Percentiles rank a stretch among this genome's conserved stretches.
These are phyloP conservation scores for Apiospora pterosperma DNA, from an alignment of 2,329 filamentous ascomycete species.

Conservation along the genomic window DNA sequence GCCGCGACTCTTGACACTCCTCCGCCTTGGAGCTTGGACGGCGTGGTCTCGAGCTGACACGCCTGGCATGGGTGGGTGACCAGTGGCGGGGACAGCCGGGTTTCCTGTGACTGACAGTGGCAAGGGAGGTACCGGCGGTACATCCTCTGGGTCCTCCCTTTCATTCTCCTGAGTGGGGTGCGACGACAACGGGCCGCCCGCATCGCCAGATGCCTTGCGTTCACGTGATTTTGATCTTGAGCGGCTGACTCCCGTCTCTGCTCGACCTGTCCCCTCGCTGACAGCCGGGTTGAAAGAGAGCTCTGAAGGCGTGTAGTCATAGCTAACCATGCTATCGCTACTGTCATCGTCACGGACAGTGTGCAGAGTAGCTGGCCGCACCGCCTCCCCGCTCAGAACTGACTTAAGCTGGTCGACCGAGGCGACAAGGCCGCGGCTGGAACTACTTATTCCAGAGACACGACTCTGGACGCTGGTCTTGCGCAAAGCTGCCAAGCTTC, in stretches of 20 bases:
- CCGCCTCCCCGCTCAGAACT: constrained; percentile 52
- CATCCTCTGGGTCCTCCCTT: constrained; percentile 32
- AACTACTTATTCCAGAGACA: constrained; percentile 39
- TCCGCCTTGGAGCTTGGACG: constrained; percentile 22
- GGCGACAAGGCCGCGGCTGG: constrained; percentile 48
- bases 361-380: constrained; percentile 35
- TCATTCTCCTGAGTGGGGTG: constrained; percentile 22
- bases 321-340: constrained; percentile 68
- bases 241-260: constrained; percentile 16
- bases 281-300: constrained; percentile 53
- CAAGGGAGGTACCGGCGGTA: constrained; percentile 56
- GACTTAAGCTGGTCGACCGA: constrained; percentile 63
- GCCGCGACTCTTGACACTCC: constrained; percentile 23
- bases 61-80: constrained; percentile 20
- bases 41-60: constrained; percentile 34
- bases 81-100: constrained; percentile 15
- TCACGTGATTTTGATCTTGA: constrained; percentile 26
- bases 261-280: constrained; percentile 27
- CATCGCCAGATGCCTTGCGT: constrained; percentile 22
- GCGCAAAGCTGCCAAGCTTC: constrained; percentile 41
- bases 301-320: constrained; percentile 65
- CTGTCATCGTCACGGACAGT: constrained; percentile 44
- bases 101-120: constrained; percentile 32
- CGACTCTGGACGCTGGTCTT: constrained; percentile 54
- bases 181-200: constrained; percentile 23